Evolutionary conservation across 805 yeast species (phyloP), one percentile per base, ranked within the genome.

Genomic region (Hanseniaspora meyeri): DNA sequence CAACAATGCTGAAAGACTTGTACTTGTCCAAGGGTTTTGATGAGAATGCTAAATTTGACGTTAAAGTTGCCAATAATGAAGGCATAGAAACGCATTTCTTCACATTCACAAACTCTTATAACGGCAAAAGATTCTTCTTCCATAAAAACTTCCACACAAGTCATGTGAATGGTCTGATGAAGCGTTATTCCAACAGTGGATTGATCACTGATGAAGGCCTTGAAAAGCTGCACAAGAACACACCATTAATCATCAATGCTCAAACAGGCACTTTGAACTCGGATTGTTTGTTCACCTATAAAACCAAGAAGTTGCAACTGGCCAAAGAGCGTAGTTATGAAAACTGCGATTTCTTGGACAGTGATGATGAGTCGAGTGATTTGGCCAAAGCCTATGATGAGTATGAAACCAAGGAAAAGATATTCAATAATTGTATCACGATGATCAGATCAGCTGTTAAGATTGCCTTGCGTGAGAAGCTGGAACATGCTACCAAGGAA

Each of bases 401-500:
- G 6, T 59, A 57, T 37, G 52, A 54, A 14, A 60, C 61, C 10
- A 69, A 72, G 49, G 72, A 68, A 83, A 75, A 66, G 76, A 89
- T 51, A 70, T 86, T 63, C 83, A 80, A 63, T 95, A 89, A 68
- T 83, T 53, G 91, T 12, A 83, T 90, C 40, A 80, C 85, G 29
- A 77, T 87, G 74, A 77, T 90, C 59, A 88, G 87, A 63, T 75
- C 86, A 54, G 85, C 88, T 57, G 86, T 90, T 1, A 83, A 93
- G 4, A 80, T 87, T 54, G 74, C 87, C 65, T 77, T 90, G 62
- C 87, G 85, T 63, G 82, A 80, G 61, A 77, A 88, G 47, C 77
- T 90, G 36, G 74, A 85, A 63, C 79, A 77, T 34, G 87, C 95
- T 0, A 89, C 83, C 65, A 85, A 85, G 59, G 90, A 84, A 62